These are phyloP conservation scores for Millerozyma acaciae DNA, from an alignment of 805 yeast genomes.

Conservation along the genomic window DNA sequence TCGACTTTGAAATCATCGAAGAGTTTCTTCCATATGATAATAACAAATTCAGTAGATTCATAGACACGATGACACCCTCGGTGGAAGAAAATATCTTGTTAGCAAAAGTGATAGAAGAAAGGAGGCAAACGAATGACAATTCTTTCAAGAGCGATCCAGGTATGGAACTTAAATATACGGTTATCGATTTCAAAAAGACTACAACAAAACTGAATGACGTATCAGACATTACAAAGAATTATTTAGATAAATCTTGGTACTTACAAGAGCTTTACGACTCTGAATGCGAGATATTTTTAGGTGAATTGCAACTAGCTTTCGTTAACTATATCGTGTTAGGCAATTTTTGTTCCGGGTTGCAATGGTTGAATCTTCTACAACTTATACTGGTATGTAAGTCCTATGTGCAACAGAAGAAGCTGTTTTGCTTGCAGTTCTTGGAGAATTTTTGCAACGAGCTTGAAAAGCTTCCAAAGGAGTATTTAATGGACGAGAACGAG, in stretches of 20 bases:
- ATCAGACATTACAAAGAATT: slow-evolving; percentile 45
- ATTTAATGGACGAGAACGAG: slow-evolving; percentile 19
- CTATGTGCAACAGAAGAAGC: slow-evolving; percentile 17
- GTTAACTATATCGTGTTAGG: slow-evolving; percentile 50
- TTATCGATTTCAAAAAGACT: slow-evolving; percentile 38
- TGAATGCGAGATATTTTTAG: slow-evolving; percentile 31
- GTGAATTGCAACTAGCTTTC: slow-evolving; percentile 54
- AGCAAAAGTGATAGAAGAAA: slow-evolving; percentile 26
- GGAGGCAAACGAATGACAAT: slow-evolving; percentile 13
- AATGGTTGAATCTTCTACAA: slow-evolving; percentile 55
- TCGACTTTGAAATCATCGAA: slow-evolving; percentile 24
- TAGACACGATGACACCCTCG: slow-evolving; percentile 48
- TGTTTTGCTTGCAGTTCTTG: slow-evolving; percentile 30
- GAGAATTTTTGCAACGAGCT: slow-evolving; percentile 33
- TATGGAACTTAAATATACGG: slow-evolving; percentile 39
- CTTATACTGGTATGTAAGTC: slow-evolving; percentile 32
- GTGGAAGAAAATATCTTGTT: slow-evolving; percentile 45
- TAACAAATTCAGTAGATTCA: slow-evolving; percentile 13
- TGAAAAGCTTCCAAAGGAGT: slow-evolving; percentile 39
- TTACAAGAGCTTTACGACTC: slow-evolving; percentile 34
- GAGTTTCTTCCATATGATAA: slow-evolving; percentile 11
- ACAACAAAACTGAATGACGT: slow-evolving; percentile 24
- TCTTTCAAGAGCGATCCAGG: slow-evolving; percentile 20
- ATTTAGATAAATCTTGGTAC: slow-evolving; percentile 62
- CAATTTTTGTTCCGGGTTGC: slow-evolving; percentile 59